Evolutionary conservation across 1,139 yeast genomes (phyloP), one percentile per base, ranked within the genome.

Genomic region (Blastobotrys proliferans): DNA sequence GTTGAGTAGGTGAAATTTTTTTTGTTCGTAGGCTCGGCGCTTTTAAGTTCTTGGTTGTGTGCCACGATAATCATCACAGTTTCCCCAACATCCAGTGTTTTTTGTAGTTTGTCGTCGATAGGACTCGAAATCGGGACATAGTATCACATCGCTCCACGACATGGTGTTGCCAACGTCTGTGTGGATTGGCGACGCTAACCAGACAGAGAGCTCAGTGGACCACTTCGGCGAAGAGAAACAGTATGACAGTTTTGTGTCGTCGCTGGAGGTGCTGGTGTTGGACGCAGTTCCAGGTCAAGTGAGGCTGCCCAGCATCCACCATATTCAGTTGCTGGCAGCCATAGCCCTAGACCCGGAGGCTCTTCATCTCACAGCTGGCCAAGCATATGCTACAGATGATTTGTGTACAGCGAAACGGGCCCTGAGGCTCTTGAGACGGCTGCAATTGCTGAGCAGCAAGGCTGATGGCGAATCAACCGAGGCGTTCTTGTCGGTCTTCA

Each of bases 341-440:
- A 29, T 47, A 6, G 32, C 38, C 11, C 44, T 36, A 18, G 29
- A 40, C 24, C 51, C 51, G 5, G 41, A 38, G 19, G 37, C 44
- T 19, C 10, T 38, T 17, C 38, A 45, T 19, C 20, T 19, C 10
- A 35, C 43, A 4, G 13, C 34, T 4, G 43, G 43, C 17, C 17
- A 37, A 22, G 33, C 28, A 13, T 43, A 40, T 18, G 40, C 43
- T 4, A 38, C 43, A 9, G 20, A 43, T 26, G 49, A 45, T 32
- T 24, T 30, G 29, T 24, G 32, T 21, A 32, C 34, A 9, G 22
- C 40, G 9, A 27, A 33, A 22, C 22, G 41, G 20, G 40, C 41
- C 16, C 21, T 47, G 30, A 13, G 40, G 18, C 18, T 47, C 22
- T 20, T 47, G 39, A 18, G 34, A 21, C 24, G 19, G 39, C 10